These are phyloP conservation scores for Hemisphaericaspora subhashii DNA, from an alignment of 1,139 yeast genomes.

Conservation along the genomic window DNA sequence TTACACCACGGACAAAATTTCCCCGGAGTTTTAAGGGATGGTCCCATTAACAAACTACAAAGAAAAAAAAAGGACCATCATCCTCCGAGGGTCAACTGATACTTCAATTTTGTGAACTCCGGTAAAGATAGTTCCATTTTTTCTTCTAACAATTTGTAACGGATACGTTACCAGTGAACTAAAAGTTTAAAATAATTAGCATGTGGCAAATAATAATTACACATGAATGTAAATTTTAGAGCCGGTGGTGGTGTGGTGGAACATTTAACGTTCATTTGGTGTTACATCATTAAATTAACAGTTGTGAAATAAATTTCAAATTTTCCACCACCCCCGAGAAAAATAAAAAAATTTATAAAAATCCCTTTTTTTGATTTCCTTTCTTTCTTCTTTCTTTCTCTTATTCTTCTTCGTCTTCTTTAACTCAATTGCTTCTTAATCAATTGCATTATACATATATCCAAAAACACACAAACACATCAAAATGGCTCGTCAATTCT, in stretches of 20 bases:
- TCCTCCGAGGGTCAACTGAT: neutral
- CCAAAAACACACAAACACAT: too few species aligned
- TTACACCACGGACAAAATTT: too few species aligned
- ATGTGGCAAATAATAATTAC: too few species aligned
- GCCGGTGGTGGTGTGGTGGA: constrained; percentile 5
- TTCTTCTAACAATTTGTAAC: too few species aligned
- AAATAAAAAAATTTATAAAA: neutral
- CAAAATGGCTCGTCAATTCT: constrained; percentile 85
- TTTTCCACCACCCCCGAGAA: neutral
- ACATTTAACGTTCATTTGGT: neutral
- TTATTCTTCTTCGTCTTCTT: neutral
- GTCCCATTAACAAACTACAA: neutral
- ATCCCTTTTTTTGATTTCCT: neutral
- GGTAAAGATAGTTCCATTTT: neutral
- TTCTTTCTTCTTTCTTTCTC: constrained; percentile 1
- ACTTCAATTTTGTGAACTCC: constrained; percentile 1
- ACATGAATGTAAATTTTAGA: too few species aligned
- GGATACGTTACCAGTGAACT: too few species aligned
- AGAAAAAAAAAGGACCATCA: constrained; percentile 3
- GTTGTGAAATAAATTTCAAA: neutral
- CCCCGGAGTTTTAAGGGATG: constrained; percentile 2
- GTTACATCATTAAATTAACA: neutral
- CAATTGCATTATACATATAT: too few species aligned
- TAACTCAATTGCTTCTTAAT: constrained; percentile 2
- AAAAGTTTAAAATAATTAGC: neutral